Evolutionary conservation across 2,329 filamentous ascomycete species (phyloP), one percentile per base, ranked within the genome.

Genomic region (Colletotrichum sp.): DNA sequence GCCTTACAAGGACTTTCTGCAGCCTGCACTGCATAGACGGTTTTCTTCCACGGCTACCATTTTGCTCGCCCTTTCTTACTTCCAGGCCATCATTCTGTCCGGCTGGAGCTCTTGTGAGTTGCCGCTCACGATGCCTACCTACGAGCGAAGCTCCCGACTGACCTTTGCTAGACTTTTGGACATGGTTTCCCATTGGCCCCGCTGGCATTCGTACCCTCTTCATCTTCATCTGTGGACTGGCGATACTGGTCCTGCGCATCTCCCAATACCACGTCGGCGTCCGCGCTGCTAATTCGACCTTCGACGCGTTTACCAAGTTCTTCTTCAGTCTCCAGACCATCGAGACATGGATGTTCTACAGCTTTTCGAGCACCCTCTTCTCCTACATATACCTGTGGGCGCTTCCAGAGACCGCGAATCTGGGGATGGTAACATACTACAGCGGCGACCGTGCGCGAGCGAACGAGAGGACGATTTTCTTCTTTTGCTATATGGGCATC

Each of bases 1-100:
- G 81, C 88, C 90, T 65, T 98, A 98, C 86, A 94, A 95, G 88
- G 95, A 98, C 87, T 98, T 98, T 84, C 87, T 98, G 79, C 98
- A 96, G 77, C 96, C 96, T 66, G 93, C 94, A 68, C 88, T 98
- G 78, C 96, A 99, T 85, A 91, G 95, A 81, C 92, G 96, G 81
- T 99, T 98, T 85, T 93, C 94, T 65, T 93, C 93, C 78, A 95
- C 95, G 14, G 94, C 94, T 64, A 89, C 91, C 16, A 87, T 95
- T 77, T 88, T 96, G 16, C 86, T 97, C 12, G 85, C 89, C 64
- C 88, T 95, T 72, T 95, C 95, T 82, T 98, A 97, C 83, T 71
- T 91, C 48, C 91, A 95, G 82, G 91, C 95, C 65, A 85, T 97
- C 69, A 83, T 92, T 72, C 89, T 98, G 78, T 93, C 94, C 21